These are phyloP conservation scores for Jamesozyma rosinii DNA, from an alignment of 805 yeast genomes.

Conservation along the genomic window DNA sequence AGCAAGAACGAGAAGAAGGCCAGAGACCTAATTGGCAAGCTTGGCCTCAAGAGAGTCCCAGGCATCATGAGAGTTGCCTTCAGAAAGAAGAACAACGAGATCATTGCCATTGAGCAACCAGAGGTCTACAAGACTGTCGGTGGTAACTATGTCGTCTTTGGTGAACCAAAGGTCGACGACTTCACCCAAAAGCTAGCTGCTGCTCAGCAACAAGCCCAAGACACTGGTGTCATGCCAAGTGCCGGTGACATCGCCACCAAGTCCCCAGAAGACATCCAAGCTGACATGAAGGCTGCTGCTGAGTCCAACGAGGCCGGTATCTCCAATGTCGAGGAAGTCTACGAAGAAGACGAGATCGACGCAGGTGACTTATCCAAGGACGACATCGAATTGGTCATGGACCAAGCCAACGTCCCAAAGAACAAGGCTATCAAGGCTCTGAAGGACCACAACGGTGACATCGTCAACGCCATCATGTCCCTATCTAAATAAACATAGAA, in stretches of 20 bases:
- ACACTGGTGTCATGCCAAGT: constrained; percentile 37
- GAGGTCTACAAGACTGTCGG: constrained; percentile 90
- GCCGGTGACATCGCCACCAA: constrained; percentile 43
- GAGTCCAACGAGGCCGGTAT: constrained; percentile 36
- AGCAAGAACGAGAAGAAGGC: constrained; percentile 94
- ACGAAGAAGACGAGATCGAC: constrained; percentile 67
- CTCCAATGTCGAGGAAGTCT: constrained; percentile 35
- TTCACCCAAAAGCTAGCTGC: constrained; percentile 79
- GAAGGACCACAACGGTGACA: constrained; percentile 80
- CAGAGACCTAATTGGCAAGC: constrained; percentile 77
- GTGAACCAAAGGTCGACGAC: constrained; percentile 96
- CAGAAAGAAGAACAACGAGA: constrained; percentile 85
- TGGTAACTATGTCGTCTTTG: constrained; percentile 93
- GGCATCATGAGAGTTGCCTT: constrained; percentile 93
- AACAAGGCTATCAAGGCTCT: constrained; percentile 87
- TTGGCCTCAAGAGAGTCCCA: constrained; percentile 80
- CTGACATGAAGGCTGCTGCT: constrained; percentile 62
- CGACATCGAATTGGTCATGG: constrained; percentile 78
- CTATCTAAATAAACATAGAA: constrained; percentile 33
- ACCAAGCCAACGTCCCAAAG: constrained; percentile 85
- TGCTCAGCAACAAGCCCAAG: constrained; percentile 57
- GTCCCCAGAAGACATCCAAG: constrained; percentile 72
- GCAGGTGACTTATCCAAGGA: constrained; percentile 73
- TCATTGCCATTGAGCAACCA: constrained; percentile 85
- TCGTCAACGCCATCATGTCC: constrained; percentile 93